Evolutionary conservation across 2,329 filamentous ascomycete genomes (phyloP).

Genomic region (Lachnellula cervina): DNA sequence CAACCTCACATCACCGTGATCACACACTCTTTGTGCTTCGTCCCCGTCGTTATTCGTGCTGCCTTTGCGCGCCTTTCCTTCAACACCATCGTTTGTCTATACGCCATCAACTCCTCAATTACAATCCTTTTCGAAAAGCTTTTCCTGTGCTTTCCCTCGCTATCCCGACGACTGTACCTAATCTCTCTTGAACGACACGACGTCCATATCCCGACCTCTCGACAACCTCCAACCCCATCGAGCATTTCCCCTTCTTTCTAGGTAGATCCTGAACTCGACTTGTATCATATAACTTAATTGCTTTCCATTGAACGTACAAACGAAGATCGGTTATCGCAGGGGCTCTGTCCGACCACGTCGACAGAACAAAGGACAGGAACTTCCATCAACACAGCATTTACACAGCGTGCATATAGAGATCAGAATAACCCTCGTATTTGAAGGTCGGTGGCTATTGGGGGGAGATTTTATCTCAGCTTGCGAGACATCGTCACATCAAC

Average conservation of each 20-base stretch:
- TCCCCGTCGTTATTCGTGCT: constrained; percentile 5
- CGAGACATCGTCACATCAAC: constrained; percentile 10
- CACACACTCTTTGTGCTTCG: not conserved
- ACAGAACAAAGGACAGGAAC: not conserved
- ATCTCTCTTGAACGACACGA: not conserved
- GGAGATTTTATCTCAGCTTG: constrained; percentile 2
- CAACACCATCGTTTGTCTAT: constrained; percentile 11
- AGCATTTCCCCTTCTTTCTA: constrained; percentile 40
- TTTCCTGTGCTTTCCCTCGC: constrained; percentile 1
- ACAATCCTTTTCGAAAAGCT: not conserved
- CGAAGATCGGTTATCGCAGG: not conserved
- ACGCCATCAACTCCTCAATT: not conserved
- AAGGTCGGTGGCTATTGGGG: constrained; percentile 6
- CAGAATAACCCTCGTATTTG: not conserved
- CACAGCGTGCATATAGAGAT: not conserved
- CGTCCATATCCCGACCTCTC: not conserved
- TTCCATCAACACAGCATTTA: not conserved
- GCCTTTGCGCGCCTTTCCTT: not conserved
- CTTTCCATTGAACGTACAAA: not conserved
- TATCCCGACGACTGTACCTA: not conserved
- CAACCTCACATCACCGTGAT: too few relatives aligned
- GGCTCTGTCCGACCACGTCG: not conserved
- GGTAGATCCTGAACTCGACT: constrained; percentile 53
- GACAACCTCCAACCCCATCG: not conserved
- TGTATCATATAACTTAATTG: constrained; percentile 27